Evolutionary conservation across 2,329 filamentous ascomycete genomes (phyloP).

Genomic region (Lecanicillium sp.): DNA sequence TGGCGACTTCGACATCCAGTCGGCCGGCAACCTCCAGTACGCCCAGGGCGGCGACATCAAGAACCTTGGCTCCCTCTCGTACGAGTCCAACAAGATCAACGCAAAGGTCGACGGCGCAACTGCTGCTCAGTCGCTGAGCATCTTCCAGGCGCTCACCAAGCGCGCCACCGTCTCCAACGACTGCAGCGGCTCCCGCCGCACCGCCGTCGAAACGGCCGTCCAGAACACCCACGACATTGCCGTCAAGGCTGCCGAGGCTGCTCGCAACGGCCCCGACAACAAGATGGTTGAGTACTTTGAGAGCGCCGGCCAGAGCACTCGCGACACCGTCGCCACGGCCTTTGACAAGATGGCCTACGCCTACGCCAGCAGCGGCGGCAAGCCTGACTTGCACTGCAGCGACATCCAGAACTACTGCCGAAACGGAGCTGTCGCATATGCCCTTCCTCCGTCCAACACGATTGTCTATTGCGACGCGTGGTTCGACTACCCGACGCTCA

Average conservation of each 20-base stretch:
- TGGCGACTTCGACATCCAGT: constrained; percentile 38
- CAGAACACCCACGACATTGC: constrained; percentile 43
- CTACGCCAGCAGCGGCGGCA: constrained; percentile 21
- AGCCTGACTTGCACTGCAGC: constrained; percentile 1
- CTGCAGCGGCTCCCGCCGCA: constrained; percentile 38
- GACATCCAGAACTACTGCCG: constrained; percentile 9
- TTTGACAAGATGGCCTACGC: constrained; percentile 33
- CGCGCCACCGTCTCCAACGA: constrained; percentile 39
- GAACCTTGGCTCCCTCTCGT: constrained; percentile 43
- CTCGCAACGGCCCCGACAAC: constrained; percentile 33
- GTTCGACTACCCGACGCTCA: constrained; percentile 41
- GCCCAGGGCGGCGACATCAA: constrained; percentile 38
- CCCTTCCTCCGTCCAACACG: constrained; percentile 37
- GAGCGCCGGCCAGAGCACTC: constrained; percentile 30
- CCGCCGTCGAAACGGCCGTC: constrained; percentile 37
- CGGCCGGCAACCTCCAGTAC: constrained; percentile 43
- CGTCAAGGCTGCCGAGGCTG: constrained; percentile 36
- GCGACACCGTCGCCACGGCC: constrained; percentile 38
- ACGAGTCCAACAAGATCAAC: constrained; percentile 45
- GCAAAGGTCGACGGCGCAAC: constrained; percentile 44
- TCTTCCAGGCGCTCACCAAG: constrained; percentile 31
- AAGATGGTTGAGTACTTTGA: constrained; percentile 52
- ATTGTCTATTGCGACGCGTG: constrained; percentile 45
- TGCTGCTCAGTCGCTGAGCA: constrained; percentile 38
- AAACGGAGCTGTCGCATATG: constrained; percentile 45